Evolutionary conservation across 1,284 basidiomycete species (phyloP).

Genomic region (Pholiota adiposa): DNA sequence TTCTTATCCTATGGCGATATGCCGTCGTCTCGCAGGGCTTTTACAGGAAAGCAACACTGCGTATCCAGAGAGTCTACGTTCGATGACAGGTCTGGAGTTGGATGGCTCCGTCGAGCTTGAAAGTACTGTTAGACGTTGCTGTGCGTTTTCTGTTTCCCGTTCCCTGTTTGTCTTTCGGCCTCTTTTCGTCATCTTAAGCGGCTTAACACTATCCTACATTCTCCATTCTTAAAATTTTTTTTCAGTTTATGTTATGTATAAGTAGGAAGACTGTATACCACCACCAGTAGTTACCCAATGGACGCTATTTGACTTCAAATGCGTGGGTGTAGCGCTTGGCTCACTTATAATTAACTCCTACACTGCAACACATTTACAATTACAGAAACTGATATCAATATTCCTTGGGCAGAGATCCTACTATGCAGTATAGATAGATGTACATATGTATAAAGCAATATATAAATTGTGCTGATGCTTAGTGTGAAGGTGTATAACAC

Average conservation of each 20-base stretch:
- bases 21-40: slow-evolving; percentile 65
- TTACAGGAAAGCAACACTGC: slow-evolving; percentile 74
- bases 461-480: no score
- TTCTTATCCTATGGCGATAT: slow-evolving; percentile 75
- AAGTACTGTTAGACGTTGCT: not conserved
- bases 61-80: slow-evolving; percentile 74
- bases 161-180: not conserved
- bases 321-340: no score
- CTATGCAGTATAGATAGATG: not conserved
- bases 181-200: not conserved
- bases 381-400: not conserved
- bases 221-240: not conserved
- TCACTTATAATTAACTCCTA: no score
- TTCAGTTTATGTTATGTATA: not conserved
- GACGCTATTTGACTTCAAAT: no score
- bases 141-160: not conserved
- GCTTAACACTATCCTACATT: not conserved
- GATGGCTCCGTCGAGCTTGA: slow-evolving; percentile 60
- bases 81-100: slow-evolving; percentile 78
- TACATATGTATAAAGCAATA: not conserved
- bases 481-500: not conserved
- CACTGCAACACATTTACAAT: no score
- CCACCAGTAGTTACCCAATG: no score
- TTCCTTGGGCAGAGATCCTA: not conserved
- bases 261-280: not conserved